These are phyloP conservation scores for Penicillium verrucosum DNA, from an alignment of 2,329 filamentous ascomycete species.

Conservation along the genomic window DNA sequence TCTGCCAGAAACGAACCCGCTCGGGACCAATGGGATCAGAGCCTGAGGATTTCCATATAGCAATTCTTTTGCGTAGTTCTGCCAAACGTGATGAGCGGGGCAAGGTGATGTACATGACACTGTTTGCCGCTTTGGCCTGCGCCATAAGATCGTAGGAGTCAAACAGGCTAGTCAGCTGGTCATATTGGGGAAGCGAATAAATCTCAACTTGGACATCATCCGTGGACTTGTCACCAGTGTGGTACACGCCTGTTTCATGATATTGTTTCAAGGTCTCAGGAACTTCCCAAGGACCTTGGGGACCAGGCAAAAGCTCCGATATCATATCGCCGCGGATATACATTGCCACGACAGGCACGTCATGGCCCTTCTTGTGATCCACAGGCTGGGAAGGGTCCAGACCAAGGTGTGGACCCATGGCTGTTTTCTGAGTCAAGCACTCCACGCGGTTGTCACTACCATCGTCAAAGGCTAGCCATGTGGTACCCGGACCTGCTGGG, in stretches of 20 bases:
- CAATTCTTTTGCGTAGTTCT: constrained; percentile 39
- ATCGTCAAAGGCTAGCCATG: constrained; percentile 60
- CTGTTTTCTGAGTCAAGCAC: constrained; percentile 56
- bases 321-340: constrained; percentile 54
- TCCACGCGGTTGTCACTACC: constrained; percentile 55
- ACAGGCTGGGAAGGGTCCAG: constrained; percentile 40
- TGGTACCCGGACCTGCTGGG: constrained; percentile 53
- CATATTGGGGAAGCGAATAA: constrained; percentile 37
- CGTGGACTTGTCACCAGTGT: constrained; percentile 9
- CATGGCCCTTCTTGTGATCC: constrained; percentile 43
- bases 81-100: constrained; percentile 33
- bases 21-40: constrained; percentile 28
- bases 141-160: constrained; percentile 46
- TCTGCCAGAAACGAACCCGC: constrained; percentile 41
- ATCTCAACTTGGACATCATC: constrained; percentile 39
- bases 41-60: constrained; percentile 29
- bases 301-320: constrained; percentile 40
- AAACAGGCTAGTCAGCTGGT: constrained; percentile 38
- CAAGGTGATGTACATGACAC: constrained; percentile 36
- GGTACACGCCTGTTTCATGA: constrained; percentile 32
- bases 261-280: constrained; percentile 42
- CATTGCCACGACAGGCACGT: constrained; percentile 55
- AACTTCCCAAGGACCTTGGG: constrained; percentile 49
- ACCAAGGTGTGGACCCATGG: constrained; percentile 52
- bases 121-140: constrained; percentile 33